These are phyloP conservation scores for Gossypium laxum DNA, from an alignment of 441 rosid species.

Conservation along the genomic window DNA sequence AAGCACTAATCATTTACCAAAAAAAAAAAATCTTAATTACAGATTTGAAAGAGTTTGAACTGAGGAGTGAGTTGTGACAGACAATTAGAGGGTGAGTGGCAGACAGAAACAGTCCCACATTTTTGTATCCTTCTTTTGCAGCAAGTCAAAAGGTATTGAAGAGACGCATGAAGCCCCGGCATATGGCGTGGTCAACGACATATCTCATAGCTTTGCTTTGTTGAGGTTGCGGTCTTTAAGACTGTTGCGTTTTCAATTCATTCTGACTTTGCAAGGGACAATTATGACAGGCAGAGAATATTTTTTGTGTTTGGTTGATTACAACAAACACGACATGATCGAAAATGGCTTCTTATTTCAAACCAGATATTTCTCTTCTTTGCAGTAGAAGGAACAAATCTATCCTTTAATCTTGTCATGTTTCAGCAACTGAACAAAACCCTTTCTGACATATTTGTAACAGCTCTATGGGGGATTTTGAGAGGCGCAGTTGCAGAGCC, in stretches of 20 bases:
- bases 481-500: slow-evolving; percentile 33
- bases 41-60: neutral
- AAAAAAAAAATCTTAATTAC: neutral
- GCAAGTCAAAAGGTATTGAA: slow-evolving; percentile 19
- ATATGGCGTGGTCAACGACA: slow-evolving; percentile 9
- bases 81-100: slow-evolving; percentile 12
- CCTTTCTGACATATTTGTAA: neutral
- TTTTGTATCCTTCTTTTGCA: slow-evolving; percentile 7
- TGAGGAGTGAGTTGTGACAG: slow-evolving; percentile 10
- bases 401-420: neutral
- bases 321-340: neutral
- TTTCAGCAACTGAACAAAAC: neutral
- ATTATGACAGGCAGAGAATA: neutral
- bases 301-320: neutral
- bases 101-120: slow-evolving; percentile 20
- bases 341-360: slow-evolving; percentile 15
- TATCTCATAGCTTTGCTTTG: neutral
- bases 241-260: neutral
- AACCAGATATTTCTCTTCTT: neutral
- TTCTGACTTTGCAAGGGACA: neutral
- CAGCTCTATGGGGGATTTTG: slow-evolving; percentile 20
- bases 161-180: neutral
- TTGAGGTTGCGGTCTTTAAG: slow-evolving; percentile 1
- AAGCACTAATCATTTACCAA: neutral
- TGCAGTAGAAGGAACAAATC: neutral